Base-by-base conservation (phyloP, 768 basidiomycete species). In the Lactifluus piperatus region DNA sequence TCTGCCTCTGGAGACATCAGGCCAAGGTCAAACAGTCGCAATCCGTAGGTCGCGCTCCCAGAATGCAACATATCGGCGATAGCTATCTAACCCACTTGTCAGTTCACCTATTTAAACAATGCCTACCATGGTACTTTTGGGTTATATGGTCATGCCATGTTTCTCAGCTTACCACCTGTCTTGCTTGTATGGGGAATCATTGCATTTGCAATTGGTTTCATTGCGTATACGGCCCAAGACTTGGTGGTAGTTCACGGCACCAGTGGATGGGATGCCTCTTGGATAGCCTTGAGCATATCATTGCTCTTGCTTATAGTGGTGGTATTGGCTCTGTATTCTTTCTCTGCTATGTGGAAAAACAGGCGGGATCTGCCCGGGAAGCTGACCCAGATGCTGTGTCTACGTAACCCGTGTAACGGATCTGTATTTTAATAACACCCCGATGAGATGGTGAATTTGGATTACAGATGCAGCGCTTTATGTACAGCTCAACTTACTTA, bases 61-160 rank as follows among this genome's bases (percentile, higher is more conserved):
- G 36, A 27, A 11, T 14, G 20, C 32, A 2, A 1, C 26, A 26
- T n/a, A 32, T 29, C 26, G 32, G n/a, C n/a, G 9, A 51, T 20
- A 16, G 26, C 13, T 18, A 10, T 8, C 22, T 26, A 24, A 49
- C 18, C 37, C 46, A 14, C 13, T 22, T 24, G 5, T 37, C 10
- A 81, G 81, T 80, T 78, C 64, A 75, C 78, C 3, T 82, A 82
- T 64, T 76, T 81, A 70, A 72, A 79, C 57, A 81, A 81, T 51
- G 77, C 75, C 5, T 76, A 76, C 32, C 74, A 77, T 57, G 73
- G 72, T 24, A 64, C 68, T 13, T 66, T 81, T 6, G 80, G 79
- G 14, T 67, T 79, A 18, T 71, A 76, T 13, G 81, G 80, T 0
- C 77, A 80, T 57, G 79, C 78, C 1, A 71, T 81, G 59, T 70